phyloP scores from a whole-genome alignment of 2,329 filamentous ascomycete species.

The Trichophyton simii region DNA sequence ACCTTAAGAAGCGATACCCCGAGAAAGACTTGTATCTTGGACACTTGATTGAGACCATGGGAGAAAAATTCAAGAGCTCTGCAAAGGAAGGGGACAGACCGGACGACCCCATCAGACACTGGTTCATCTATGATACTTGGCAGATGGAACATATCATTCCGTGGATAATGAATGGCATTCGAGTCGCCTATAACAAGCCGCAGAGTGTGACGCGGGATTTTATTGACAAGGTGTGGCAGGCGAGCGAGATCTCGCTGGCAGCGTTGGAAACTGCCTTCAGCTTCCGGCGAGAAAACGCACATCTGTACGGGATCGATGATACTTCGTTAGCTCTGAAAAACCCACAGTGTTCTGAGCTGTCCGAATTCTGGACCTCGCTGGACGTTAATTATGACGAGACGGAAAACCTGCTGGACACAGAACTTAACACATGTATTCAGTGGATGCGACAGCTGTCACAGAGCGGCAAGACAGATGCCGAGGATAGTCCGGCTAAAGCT shows the following conservation, averaged over 20 bases:
- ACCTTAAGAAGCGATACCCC: slow-evolving; percentile 43
- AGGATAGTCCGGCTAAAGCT: slow-evolving; percentile 24
- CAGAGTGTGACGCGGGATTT: slow-evolving; percentile 40
- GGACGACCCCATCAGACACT: slow-evolving; percentile 68
- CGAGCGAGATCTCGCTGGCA: slow-evolving; percentile 58
- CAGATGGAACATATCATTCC: slow-evolving; percentile 62
- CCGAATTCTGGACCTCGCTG: slow-evolving; percentile 75
- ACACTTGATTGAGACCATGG: slow-evolving; percentile 62
- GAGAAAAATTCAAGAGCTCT: slow-evolving; percentile 61
- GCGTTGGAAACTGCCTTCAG: slow-evolving; percentile 51
- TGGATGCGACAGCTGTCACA: slow-evolving; percentile 25
- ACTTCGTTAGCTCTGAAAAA: slow-evolving; percentile 43
- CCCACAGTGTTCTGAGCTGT: slow-evolving; percentile 54
- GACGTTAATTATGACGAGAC: slow-evolving; percentile 27
- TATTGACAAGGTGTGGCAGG: slow-evolving; percentile 47
- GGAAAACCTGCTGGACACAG: slow-evolving; percentile 28
- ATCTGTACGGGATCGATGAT: slow-evolving; percentile 52
- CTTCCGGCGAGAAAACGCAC: slow-evolving; percentile 59
- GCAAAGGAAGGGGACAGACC: slow-evolving; percentile 54
- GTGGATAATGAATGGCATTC: slow-evolving; percentile 66
- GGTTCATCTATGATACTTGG: slow-evolving; percentile 67
- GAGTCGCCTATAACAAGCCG: slow-evolving; percentile 53
- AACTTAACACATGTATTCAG: slow-evolving; percentile 29
- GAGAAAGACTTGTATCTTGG: slow-evolving; percentile 59
- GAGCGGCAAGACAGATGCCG: slow-evolving; percentile 16